Evolutionary conservation across 2,329 filamentous ascomycete genomes (phyloP).

Genomic region (Paracorniculantispora psalliotae): DNA sequence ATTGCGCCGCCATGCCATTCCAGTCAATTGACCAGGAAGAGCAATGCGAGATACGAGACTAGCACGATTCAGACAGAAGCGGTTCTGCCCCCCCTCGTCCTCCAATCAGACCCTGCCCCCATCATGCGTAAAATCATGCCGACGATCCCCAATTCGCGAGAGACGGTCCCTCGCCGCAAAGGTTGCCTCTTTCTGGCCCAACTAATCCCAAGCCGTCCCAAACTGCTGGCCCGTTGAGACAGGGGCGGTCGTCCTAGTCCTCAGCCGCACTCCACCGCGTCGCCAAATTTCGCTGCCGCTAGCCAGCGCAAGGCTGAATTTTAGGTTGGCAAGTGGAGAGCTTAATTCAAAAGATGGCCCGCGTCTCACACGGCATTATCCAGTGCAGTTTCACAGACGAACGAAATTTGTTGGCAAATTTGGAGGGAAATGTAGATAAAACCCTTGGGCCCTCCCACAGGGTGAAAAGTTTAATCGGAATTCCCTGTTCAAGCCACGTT

Average conservation of each 20-base stretch:
- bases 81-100: neutral
- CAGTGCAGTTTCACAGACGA: neutral
- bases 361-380: neutral
- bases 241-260: neutral
- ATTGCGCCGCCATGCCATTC: no score
- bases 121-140: neutral
- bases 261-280: constrained; percentile 3
- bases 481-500: neutral
- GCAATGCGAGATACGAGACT: neutral
- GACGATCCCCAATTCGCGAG: neutral
- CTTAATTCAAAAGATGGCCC: neutral
- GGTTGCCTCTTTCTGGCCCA: neutral
- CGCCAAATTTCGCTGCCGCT: neutral
- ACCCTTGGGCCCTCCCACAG: neutral
- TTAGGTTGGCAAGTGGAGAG: neutral
- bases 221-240: neutral
- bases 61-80: neutral
- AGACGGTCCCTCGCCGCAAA: neutral
- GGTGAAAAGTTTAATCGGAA: neutral
- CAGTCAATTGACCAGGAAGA: neutral
- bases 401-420: neutral
- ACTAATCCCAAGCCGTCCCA: neutral
- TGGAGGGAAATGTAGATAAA: neutral
- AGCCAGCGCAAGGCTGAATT: neutral
- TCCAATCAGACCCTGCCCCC: neutral